Conservation (phyloP, 352 stramenopile genomes). For the Phytopythium chamaehyphon region DNA sequence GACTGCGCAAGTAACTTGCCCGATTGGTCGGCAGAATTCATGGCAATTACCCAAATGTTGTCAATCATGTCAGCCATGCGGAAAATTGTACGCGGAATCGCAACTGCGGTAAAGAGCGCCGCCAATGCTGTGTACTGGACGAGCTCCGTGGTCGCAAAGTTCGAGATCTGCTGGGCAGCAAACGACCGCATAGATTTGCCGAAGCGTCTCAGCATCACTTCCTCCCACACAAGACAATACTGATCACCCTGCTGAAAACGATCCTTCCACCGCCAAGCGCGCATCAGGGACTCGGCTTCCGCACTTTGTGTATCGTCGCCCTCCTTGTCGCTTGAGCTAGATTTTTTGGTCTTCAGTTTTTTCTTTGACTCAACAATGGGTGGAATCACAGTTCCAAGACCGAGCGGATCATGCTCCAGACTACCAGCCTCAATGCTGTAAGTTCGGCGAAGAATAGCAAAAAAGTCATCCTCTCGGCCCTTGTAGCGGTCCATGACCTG, state of each 20-base stretch:
- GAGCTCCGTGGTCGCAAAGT: constrained; percentile 68
- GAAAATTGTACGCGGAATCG: constrained; percentile 68
- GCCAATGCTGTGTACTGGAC: constrained; percentile 74
- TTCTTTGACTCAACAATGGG: background rate
- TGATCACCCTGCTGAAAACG: constrained; percentile 78
- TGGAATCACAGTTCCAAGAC: constrained; percentile 10
- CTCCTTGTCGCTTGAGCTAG: background rate
- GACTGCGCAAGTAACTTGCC: constrained; percentile 72
- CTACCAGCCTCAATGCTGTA: constrained; percentile 43
- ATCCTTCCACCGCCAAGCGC: constrained; percentile 82
- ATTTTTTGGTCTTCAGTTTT: constrained; percentile 2
- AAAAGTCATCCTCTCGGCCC: constrained; percentile 82
- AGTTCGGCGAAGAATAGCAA: constrained; percentile 56
- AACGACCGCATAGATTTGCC: constrained; percentile 81
- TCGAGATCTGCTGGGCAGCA: constrained; percentile 57
- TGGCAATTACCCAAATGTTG: constrained; percentile 80
- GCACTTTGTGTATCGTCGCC: background rate
- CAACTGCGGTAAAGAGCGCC: constrained; percentile 66
- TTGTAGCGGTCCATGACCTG: constrained; percentile 79
- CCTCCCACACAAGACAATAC: constrained; percentile 79
- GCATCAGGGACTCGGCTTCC: constrained; percentile 16
- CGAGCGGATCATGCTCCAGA: constrained; percentile 41
- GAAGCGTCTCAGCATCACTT: constrained; percentile 64
- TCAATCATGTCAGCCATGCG: constrained; percentile 76
- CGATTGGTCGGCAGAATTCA: constrained; percentile 68